Base-by-base conservation (phyloP, 768 basidiomycete genomes). In the Tephrocybe sp. region DNA sequence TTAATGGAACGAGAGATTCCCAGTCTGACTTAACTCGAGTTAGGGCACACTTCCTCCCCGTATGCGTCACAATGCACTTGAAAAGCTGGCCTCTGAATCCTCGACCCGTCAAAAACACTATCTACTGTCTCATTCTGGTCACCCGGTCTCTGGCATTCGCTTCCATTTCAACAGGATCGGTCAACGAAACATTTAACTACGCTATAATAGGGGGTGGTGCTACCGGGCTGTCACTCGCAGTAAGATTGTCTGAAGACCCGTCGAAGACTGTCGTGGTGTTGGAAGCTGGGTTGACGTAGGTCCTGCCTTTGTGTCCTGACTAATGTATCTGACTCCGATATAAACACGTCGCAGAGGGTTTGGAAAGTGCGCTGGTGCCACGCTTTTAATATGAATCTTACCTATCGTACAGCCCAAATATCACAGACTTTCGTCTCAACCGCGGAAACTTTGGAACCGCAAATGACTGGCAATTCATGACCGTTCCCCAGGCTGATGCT, bases 391-490 rank as follows among this genome's bases (percentile, higher is more conserved):
- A 3, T 12, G 28, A 30, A 30, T 30, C 11, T 5, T 21, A 14
- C 30, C 20, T 3, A 21, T 3, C 9, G 21, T 18, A 18, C 26
- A 57, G 52, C 33, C 48, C 48, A 5, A 57, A 51, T 25, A 51
- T 57, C 15, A 54, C 56, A 1, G 45, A 57, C 28, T 26, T 57
- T 17, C 51, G 52, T 9, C 56, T 57, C 34, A 57, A 42, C 20
- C 39, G 45, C 12, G 48, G 45, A 7, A 57, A 57, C 33, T 47
- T 51, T 33, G 52, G 52, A 25, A 51, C 56, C 9, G 11, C 39
- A 7, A 46, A 54, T 21, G 56, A 57, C 42, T 57, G 52, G 56
- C 48, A 51, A 32, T 57, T 54, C 37, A 52, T 57, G 15, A 54
- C 52, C 4, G 56, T 57, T 34, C 52, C 48, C 3, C 52, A 57